Percentiles rank a stretch among this genome's conserved stretches.
These are phyloP conservation scores for Aspergillus diversus DNA, from an alignment of 495 filamentous ascomycete genomes.

Conservation along the genomic window DNA sequence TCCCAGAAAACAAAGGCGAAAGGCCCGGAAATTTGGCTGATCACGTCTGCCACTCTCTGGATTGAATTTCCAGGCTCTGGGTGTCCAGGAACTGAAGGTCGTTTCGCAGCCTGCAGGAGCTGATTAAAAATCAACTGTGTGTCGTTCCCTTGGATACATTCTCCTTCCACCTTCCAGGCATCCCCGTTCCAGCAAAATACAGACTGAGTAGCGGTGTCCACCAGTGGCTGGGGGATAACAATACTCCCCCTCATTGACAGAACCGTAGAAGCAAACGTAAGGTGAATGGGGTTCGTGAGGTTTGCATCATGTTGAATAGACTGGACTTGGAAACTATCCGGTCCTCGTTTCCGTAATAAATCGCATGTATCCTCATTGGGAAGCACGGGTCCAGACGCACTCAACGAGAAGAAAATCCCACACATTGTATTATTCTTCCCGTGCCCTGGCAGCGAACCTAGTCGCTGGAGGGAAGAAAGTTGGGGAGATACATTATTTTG, in stretches of 20 bases:
- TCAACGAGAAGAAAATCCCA: constrained; percentile 65
- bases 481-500: background rate
- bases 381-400: constrained; percentile 32
- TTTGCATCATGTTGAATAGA: constrained; percentile 15
- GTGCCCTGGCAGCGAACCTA: constrained; percentile 7
- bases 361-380: constrained; percentile 46
- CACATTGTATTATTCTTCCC: constrained; percentile 52
- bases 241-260: constrained; percentile 78
- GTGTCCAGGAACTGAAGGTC: constrained; percentile 22
- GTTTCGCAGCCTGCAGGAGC: constrained; percentile 54
- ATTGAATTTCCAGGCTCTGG: constrained; percentile 21
- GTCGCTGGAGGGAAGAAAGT: background rate
- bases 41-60: constrained; percentile 50
- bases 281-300: constrained; percentile 27
- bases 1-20: constrained; percentile 94
- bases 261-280: constrained; percentile 81
- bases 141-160: constrained; percentile 70
- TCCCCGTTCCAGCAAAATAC: constrained; percentile 99
- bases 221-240: constrained; percentile 74
- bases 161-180: constrained; percentile 75
- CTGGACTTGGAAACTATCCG: constrained; percentile 51
- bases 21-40: constrained; percentile 75
- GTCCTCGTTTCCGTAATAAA: constrained; percentile 57
- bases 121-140: constrained; percentile 69
- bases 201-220: constrained; percentile 61